A percentile compares a stretch with the other conserved stretches of the same genome.
Evolutionary conservation across 1,139 yeast species (phyloP).

Genomic region (Arxiozyma bovina): DNA sequence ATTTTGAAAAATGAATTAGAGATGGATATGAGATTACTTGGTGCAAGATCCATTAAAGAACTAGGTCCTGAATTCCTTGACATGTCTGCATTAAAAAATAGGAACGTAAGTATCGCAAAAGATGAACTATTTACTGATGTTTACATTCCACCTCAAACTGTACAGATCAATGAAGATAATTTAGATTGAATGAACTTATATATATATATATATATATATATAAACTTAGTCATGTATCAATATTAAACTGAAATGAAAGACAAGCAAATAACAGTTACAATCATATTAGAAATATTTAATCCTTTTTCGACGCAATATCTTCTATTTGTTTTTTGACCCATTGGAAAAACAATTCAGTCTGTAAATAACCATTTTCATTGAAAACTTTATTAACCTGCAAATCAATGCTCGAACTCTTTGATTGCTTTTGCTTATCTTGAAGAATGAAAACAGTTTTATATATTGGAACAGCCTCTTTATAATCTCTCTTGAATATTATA

Average conservation of each 20-base stretch:
- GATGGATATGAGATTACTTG: slow-evolving; percentile 83
- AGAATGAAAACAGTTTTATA: slow-evolving; percentile 16
- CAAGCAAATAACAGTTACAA: background rate
- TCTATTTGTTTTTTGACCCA: slow-evolving; percentile 26
- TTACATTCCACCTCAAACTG: slow-evolving; percentile 34
- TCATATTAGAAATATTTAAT: background rate
- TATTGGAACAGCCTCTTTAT: slow-evolving; percentile 16
- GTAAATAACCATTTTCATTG: slow-evolving; percentile 26
- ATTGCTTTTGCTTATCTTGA: slow-evolving; percentile 6
- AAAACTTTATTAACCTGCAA: slow-evolving; percentile 26
- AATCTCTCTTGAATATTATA: slow-evolving; percentile 17
- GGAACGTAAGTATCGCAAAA: slow-evolving; percentile 38
- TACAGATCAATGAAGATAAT: slow-evolving; percentile 8
- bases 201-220: slow-evolving; percentile 1
- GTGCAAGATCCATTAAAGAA: slow-evolving; percentile 59
- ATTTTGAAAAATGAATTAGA: slow-evolving; percentile 70
- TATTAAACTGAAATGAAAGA: background rate
- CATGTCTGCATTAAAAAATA: slow-evolving; percentile 33
- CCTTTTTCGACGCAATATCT: slow-evolving; percentile 15
- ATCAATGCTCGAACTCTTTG: slow-evolving; percentile 11
- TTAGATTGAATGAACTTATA: background rate
- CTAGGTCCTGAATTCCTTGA: slow-evolving; percentile 51
- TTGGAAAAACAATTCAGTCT: slow-evolving; percentile 18
- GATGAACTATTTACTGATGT: slow-evolving; percentile 40
- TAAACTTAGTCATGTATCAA: background rate